These are phyloP conservation scores for Rhododendron mucronatum DNA, from an alignment of 148 eudicot species.

Conservation along the genomic window DNA sequence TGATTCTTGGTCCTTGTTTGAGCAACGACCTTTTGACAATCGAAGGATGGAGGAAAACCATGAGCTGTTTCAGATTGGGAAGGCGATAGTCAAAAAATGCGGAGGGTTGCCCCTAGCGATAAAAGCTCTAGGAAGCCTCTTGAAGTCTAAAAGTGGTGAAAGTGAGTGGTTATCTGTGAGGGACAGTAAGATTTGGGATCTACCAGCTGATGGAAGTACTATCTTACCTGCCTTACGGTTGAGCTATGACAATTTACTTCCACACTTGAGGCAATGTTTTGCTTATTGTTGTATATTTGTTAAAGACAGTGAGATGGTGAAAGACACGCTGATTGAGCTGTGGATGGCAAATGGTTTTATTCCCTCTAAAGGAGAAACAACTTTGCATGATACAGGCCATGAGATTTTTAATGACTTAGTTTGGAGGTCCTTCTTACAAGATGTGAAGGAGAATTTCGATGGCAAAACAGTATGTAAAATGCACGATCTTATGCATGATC, in stretches of 20 bases:
- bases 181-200: slow-evolving; percentile 9
- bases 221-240: slow-evolving; percentile 9
- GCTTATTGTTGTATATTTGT: no score
- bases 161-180: no score
- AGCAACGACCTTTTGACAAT: not conserved
- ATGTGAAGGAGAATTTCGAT: not conserved
- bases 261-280: no score
- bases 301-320: no score
- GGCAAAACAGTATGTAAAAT: slow-evolving; percentile 1
- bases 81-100: slow-evolving; percentile 9
- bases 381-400: not conserved
- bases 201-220: not conserved
- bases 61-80: not conserved
- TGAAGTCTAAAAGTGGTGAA: not conserved
- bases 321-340: no score
- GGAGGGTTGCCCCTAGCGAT: slow-evolving; percentile 9
- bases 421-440: slow-evolving; percentile 3
- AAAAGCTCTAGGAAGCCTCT: slow-evolving; percentile 16
- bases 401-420: not conserved
- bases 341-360: no score
- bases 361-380: no score
- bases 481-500: not conserved
- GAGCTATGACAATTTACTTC: not conserved
- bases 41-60: not conserved
- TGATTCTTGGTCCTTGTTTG: slow-evolving; percentile 3